phyloP scores from a whole-genome alignment of 2,329 filamentous ascomycete genomes.

The Calonectria honghensis region DNA sequence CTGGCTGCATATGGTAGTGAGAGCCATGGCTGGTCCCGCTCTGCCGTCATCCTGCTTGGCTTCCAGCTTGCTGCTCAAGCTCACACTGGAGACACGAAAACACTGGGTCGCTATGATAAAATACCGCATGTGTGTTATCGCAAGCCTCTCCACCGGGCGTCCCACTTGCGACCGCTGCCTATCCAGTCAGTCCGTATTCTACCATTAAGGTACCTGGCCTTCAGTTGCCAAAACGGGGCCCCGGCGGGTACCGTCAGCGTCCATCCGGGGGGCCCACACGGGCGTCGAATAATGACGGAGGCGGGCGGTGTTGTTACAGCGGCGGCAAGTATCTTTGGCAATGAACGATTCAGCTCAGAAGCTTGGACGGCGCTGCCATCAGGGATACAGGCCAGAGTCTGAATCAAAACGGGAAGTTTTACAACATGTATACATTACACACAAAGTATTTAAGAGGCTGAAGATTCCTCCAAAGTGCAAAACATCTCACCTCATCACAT shows the following conservation, averaged over 20 bases:
- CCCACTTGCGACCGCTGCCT: conserved; percentile 41
- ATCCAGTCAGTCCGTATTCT: conserved; percentile 43
- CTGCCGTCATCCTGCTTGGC: conserved; percentile 42
- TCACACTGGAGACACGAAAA: conserved; percentile 53
- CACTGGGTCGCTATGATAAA: conserved; percentile 55
- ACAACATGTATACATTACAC: conserved; percentile 19
- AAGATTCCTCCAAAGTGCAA: conserved; percentile 33
- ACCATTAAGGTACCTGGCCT: conserved; percentile 37
- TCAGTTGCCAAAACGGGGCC: conserved; percentile 39
- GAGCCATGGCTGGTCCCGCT: conserved; percentile 42
- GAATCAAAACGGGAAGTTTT: conserved; percentile 26
- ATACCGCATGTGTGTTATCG: conserved; percentile 57
- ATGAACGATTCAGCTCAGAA: conserved; percentile 35
- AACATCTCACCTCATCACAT: conserved; percentile 21
- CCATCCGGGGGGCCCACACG: conserved; percentile 42
- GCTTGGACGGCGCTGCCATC: conserved; percentile 25
- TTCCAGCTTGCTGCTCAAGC: conserved; percentile 30
- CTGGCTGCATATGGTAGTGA: conserved; percentile 29
- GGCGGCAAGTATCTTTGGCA: conserved; percentile 38
- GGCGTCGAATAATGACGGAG: conserved; percentile 47
- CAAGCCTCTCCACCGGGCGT: conserved; percentile 48
- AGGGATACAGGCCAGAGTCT: conserved; percentile 28
- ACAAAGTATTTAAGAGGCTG: conserved; percentile 47
- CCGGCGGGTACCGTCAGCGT: conserved; percentile 33
- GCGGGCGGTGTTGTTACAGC: conserved; percentile 51